These are phyloP conservation scores for Immersiporthe knoxdaviesiana DNA, from an alignment of 2,329 filamentous ascomycete genomes.

Conservation along the genomic window DNA sequence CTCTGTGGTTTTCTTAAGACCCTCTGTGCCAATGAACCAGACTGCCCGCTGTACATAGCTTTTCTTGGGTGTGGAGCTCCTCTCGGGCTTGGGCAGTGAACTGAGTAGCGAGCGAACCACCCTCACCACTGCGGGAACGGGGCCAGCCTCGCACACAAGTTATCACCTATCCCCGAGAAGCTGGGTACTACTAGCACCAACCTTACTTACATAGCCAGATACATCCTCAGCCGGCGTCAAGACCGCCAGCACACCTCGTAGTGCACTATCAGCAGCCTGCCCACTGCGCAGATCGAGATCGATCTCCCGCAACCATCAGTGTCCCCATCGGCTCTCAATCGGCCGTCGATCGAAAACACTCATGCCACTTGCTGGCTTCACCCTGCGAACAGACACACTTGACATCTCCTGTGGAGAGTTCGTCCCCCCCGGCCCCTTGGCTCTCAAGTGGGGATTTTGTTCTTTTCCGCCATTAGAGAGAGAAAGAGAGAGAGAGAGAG, in stretches of 20 bases:
- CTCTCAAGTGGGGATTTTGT: neutral
- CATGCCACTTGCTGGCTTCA: neutral
- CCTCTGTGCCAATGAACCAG: too few relatives aligned
- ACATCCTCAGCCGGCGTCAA: too few relatives aligned
- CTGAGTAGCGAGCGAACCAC: too few relatives aligned
- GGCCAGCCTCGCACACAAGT: too few relatives aligned
- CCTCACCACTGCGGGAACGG: too few relatives aligned
- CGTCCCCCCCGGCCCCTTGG: too few relatives aligned
- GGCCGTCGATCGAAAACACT: neutral
- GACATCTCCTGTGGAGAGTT: neutral
- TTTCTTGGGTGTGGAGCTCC: neutral
- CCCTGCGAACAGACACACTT: neutral
- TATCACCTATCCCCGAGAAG: neutral
- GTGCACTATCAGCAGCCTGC: neutral
- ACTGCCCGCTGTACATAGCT: too few relatives aligned
- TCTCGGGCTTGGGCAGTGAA: neutral
- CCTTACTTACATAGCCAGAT: neutral
- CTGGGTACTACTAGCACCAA: neutral
- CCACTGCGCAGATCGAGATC: constrained; percentile 5
- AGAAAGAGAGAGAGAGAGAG: too few relatives aligned
- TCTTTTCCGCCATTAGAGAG: too few relatives aligned
- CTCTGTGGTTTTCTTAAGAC: too few relatives aligned
- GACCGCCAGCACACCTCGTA: too few relatives aligned
- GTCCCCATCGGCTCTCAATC: neutral
- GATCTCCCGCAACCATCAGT: constrained; percentile 1